phyloP scores from a whole-genome alignment of 345 rosid genomes.

The Capsella bursapastoris region DNA sequence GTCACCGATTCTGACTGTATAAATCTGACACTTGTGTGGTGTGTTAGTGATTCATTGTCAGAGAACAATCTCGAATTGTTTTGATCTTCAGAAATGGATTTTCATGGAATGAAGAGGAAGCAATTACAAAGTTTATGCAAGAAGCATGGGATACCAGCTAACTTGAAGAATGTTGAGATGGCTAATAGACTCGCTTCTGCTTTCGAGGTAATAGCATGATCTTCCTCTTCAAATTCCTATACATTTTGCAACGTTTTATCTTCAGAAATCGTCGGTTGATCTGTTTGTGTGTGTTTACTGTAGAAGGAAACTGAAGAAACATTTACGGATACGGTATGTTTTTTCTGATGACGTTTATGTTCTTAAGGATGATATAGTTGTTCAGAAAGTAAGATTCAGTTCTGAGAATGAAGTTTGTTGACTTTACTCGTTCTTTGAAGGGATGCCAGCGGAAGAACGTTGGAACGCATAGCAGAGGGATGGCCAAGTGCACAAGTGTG shows the following conservation, averaged over 20 bases:
- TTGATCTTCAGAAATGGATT: conserved; percentile 44
- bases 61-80: background rate
- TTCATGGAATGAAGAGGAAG: conserved; percentile 57
- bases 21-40: background rate
- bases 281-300: conserved; percentile 3
- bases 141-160: conserved; percentile 63
- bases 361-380: background rate
- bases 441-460: conserved; percentile 23
- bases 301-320: conserved; percentile 44
- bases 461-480: background rate
- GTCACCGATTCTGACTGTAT: background rate
- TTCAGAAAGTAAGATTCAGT: conserved; percentile 69
- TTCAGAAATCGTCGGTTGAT: background rate
- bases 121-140: conserved; percentile 64
- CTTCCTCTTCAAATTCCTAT: too few species aligned
- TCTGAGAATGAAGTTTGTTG: conserved; percentile 51
- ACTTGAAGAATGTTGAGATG: conserved; percentile 61
- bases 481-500: conserved; percentile 8
- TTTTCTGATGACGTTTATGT: background rate
- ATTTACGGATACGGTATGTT: background rate
- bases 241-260: background rate
- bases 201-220: conserved; percentile 47
- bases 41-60: conserved; percentile 11
- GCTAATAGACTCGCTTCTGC: conserved; percentile 47
- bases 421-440: conserved; percentile 51